These are phyloP conservation scores for Bretschneidera sinensis DNA, from an alignment of 345 rosid species.

Conservation along the genomic window DNA sequence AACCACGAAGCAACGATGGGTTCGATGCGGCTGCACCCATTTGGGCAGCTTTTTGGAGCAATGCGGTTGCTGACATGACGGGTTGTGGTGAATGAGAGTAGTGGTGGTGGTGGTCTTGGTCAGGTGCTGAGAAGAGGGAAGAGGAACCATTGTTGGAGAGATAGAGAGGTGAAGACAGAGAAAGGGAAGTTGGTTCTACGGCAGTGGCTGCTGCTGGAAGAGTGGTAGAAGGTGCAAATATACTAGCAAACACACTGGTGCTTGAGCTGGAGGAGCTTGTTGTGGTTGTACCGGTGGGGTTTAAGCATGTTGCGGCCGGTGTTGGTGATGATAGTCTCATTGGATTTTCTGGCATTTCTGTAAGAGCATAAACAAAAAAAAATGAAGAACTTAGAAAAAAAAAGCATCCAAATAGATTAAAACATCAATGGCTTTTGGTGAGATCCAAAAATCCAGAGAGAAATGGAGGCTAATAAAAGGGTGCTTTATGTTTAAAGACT, in stretches of 20 bases:
- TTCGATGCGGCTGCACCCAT: constrained; percentile 71
- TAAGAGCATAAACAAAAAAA: constrained; percentile 1
- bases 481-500: background rate
- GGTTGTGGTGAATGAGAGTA: constrained; percentile 42
- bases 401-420: background rate
- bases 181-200: constrained; percentile 60
- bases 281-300: constrained; percentile 11
- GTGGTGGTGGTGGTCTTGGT: constrained; percentile 30
- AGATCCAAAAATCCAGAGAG: background rate
- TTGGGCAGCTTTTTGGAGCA: constrained; percentile 94
- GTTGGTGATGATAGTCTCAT: constrained; percentile 31
- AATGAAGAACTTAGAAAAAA: background rate
- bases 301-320: constrained; percentile 6
- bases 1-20: constrained; percentile 40
- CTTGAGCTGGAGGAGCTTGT: constrained; percentile 22
- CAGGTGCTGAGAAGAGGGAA: constrained; percentile 28
- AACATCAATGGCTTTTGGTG: constrained; percentile 1
- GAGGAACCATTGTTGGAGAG: constrained; percentile 47
- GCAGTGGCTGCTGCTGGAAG: constrained; percentile 32
- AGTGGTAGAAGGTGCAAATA: constrained; percentile 43
- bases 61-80: constrained; percentile 90
- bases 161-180: constrained; percentile 54
- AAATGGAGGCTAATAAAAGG: constrained; percentile 1
- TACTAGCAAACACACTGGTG: constrained; percentile 38
- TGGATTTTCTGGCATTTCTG: constrained; percentile 57